Evolutionary conservation across 2,329 filamentous ascomycete species (phyloP).

Genomic region (Ophiostoma ulmi): DNA sequence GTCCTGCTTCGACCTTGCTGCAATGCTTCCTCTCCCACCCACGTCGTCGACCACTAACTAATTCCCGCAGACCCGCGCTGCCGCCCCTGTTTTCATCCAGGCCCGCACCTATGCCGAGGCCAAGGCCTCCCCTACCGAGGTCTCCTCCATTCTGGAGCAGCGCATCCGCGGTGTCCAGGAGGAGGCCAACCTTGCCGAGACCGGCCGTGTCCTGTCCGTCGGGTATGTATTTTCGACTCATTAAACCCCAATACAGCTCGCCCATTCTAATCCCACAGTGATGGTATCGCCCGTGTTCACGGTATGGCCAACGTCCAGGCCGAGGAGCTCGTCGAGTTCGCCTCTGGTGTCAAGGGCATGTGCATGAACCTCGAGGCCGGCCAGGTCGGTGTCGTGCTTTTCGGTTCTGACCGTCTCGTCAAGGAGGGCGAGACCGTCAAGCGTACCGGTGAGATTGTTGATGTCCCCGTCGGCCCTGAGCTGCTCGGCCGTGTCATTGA

Average conservation of each 20-base stretch:
- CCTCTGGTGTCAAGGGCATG: constrained; percentile 99
- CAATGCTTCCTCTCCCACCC: constrained; percentile 25
- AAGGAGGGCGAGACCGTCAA: constrained; percentile 99
- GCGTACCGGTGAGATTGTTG: constrained; percentile 99
- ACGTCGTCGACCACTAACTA: not conserved
- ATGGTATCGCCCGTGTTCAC: constrained; percentile 99
- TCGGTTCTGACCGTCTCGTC: constrained; percentile 99
- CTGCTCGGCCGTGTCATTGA: constrained; percentile 98
- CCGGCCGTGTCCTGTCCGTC: constrained; percentile 95
- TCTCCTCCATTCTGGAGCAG: constrained; percentile 99
- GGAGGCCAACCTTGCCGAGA: constrained; percentile 94
- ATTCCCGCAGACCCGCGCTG: constrained; percentile 67
- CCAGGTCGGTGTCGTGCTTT: constrained; percentile 99
- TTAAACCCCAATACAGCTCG: not conserved
- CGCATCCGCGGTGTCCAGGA: constrained; percentile 97
- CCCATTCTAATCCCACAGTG: constrained; percentile 55
- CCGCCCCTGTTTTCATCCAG: constrained; percentile 72
- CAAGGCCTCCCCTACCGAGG: constrained; percentile 95
- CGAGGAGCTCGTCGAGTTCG: constrained; percentile 99
- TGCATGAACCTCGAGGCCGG: constrained; percentile 99
- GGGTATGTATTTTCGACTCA: constrained; percentile 62
- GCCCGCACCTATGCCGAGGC: constrained; percentile 87
- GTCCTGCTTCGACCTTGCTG: constrained; percentile 2
- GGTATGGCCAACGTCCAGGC: constrained; percentile 99
- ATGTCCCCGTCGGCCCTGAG: constrained; percentile 87